Evolutionary conservation across 805 yeast genomes (phyloP), one percentile per base, ranked within the genome.

Genomic region (Diddensiella caesifluorescens): DNA sequence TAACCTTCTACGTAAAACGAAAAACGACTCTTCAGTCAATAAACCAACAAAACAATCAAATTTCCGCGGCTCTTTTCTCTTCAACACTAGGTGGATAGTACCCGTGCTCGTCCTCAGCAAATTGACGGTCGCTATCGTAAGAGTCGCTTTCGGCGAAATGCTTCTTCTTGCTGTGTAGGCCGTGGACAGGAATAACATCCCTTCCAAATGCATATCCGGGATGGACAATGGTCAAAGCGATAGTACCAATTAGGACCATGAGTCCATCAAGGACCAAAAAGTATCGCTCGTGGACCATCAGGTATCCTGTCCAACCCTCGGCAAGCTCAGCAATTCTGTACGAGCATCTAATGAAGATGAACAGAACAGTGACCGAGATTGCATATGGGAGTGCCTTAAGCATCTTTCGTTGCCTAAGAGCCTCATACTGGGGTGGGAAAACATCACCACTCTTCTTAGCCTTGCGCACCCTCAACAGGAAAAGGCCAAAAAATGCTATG

Each of bases 291-390:
- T 73, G 75, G 2, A 69, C 65, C 37, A 83, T 80, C 51, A 87
- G 64, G 43, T 60, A 67, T 1, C 95, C 90, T 4, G 55, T 45
- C 82, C 89, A 84, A 10, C 89, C 90, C 54, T 79, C 77, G 2
- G 78, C 61, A 44, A 87, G 67, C 61, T 87, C 95, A 28, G 75
- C 70, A 22, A 85, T 71, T 59, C 95, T 74, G 62, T 84, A 87
- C 28, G 80, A 66, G 51, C 92, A 83, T 31, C 56, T 46, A 25
- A 46, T 43, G 27, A 49, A 51, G 15, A 52, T 55, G 80, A 61
- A 44, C 56, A 67, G 1, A 13, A 40, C 42, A 31, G 48, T 41
- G 38, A 36, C 32, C 21, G 35, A 21, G 16, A 52, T 45, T 20
- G 52, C 54, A 22, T 12, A 19, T 3, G 51, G 50, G 16, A 49